phyloP scores from a whole-genome alignment of 768 basidiomycete species.

The Cystobasidium onofrii region DNA sequence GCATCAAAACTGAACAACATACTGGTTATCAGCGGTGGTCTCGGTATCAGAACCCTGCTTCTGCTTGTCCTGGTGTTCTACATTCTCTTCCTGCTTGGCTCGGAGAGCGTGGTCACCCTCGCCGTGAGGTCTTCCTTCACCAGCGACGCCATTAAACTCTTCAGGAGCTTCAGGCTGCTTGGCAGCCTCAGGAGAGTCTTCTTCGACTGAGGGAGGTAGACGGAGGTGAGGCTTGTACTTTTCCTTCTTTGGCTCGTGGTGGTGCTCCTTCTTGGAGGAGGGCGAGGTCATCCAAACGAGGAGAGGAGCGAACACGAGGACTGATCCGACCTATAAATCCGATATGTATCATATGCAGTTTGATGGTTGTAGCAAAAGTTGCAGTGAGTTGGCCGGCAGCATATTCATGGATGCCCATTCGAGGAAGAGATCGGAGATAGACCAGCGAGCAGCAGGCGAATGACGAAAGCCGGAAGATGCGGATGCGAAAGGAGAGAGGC shows the following conservation, averaged over 20 bases:
- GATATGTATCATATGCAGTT: not conserved
- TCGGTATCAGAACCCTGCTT: not conserved
- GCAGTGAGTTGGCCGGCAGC: not conserved
- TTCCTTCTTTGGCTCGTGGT: conserved; percentile 1
- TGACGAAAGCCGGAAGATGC: not conserved
- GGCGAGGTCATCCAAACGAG: conserved; percentile 16
- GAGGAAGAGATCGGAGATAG: conserved; percentile 7
- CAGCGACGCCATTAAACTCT: conserved; percentile 5
- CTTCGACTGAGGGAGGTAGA: not conserved
- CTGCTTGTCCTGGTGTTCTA: not conserved
- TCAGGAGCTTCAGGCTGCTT: conserved; percentile 10
- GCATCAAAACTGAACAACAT: too few species aligned
- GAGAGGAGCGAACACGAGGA: conserved; percentile 28
- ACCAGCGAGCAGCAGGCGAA: conserved; percentile 1
- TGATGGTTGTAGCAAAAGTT: too few species aligned
- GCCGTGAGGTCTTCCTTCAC: conserved; percentile 25
- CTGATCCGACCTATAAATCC: conserved; percentile 16
- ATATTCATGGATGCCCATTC: not conserved
- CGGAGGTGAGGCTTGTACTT: conserved; percentile 31
- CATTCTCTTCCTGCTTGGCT: not conserved
- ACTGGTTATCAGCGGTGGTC: conserved; percentile 12
- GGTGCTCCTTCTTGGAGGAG: conserved; percentile 4
- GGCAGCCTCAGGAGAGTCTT: not conserved
- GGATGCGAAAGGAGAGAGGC: not conserved
- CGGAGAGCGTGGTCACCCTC: conserved; percentile 26